phyloP scores from a whole-genome alignment of 1,284 basidiomycete genomes.

The Inonotus hispidus region DNA sequence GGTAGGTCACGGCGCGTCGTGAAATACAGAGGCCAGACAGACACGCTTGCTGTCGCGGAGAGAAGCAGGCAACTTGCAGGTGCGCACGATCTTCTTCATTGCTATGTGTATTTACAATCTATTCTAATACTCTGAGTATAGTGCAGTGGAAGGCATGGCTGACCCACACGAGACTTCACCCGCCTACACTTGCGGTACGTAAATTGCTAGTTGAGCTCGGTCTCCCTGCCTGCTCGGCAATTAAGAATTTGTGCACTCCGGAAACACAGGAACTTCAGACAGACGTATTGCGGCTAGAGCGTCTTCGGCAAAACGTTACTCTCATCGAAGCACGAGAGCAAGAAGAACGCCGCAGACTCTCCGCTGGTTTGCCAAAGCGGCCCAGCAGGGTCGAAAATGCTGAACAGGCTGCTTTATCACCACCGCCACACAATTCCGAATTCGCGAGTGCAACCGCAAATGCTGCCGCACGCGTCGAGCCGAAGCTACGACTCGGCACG shows the following conservation, averaged over 20 bases:
- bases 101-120: neutral
- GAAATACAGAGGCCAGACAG: constrained; percentile 20
- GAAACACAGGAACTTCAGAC: constrained; percentile 24
- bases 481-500: neutral
- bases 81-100: constrained; percentile 11
- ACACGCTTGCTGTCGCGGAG: constrained; percentile 19
- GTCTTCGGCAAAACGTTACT: constrained; percentile 23
- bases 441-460: neutral
- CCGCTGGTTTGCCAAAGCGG: neutral
- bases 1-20: constrained; percentile 21
- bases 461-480: neutral
- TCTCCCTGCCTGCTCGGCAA: neutral
- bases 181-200: constrained; percentile 24
- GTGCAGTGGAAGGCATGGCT: constrained; percentile 29
- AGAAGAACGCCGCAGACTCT: constrained; percentile 22
- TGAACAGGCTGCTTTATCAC: neutral
- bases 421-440: neutral
- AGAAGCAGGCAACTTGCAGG: constrained; percentile 13
- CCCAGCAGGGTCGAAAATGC: neutral
- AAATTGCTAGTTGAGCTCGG: neutral
- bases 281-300: constrained; percentile 23
- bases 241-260: neutral
- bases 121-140: constrained; percentile 11
- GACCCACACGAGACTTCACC: constrained; percentile 24
- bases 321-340: constrained; percentile 24